A percentile compares a stretch with the other conserved stretches of the same genome.
phyloP scores from a whole-genome alignment of 2,329 filamentous ascomycete genomes.

The Trichoderma sp. region DNA sequence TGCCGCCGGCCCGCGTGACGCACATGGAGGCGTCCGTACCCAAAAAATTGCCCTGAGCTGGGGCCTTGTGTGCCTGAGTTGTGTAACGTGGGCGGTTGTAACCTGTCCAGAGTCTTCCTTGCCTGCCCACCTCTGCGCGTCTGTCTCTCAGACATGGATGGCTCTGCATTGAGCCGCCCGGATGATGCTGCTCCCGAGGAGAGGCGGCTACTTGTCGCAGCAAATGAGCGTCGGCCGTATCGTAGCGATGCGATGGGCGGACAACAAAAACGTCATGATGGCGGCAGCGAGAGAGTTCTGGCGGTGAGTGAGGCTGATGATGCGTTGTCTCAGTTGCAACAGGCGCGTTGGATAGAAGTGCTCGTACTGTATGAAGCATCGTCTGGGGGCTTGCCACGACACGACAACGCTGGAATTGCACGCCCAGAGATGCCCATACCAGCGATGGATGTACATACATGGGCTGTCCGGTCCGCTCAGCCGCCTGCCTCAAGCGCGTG shows the following conservation, averaged over 20 bases:
- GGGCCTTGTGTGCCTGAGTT: background rate
- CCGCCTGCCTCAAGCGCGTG: background rate
- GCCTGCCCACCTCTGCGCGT: background rate
- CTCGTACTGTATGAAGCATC: background rate
- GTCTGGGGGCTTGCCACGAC: background rate
- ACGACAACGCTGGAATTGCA: background rate
- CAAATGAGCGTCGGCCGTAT: background rate
- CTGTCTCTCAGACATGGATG: background rate
- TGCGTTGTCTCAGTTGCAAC: slow-evolving; percentile 9
- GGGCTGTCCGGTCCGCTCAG: background rate
- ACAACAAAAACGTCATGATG: background rate
- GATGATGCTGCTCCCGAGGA: background rate
- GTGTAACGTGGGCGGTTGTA: too few species aligned
- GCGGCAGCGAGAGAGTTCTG: background rate
- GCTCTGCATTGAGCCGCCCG: background rate
- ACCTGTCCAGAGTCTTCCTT: background rate
- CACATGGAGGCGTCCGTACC: slow-evolving; percentile 11
- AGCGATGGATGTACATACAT: background rate
- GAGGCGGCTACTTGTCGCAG: background rate
- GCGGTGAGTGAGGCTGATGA: slow-evolving; percentile 18
- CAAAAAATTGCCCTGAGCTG: background rate
- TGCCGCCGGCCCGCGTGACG: slow-evolving; percentile 10
- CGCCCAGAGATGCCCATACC: background rate
- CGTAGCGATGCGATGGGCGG: background rate
- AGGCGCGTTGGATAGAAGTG: background rate